Base-by-base conservation (phyloP, 2,329 filamentous ascomycete genomes). In the Aschersonia sp. region DNA sequence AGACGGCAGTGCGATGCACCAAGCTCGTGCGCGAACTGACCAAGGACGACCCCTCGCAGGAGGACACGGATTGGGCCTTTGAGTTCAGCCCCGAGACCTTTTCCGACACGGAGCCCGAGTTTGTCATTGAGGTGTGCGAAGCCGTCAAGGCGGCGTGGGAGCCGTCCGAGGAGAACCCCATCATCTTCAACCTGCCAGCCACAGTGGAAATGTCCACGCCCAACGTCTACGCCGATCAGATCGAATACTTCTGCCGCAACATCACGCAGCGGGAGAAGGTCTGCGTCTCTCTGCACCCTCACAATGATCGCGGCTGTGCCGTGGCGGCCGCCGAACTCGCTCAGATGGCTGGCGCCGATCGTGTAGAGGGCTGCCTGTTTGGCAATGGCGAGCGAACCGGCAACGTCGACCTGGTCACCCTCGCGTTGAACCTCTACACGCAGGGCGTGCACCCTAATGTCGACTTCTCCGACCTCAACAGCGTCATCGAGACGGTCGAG, bases 151-250 rank as follows among this genome's bases (percentile, higher is more conserved):
- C 74, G 5, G 92, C 89, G 1, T 98, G 92, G 92, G 89, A 75
- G 52, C 91, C 92, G 1, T 80, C 78, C 0, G 79, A 72, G 40
- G 79, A 87, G 64, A 82, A 80, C 56, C 86, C 84, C 45, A 87
- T 98, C 65, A 94, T 98, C 62, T 92, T 98, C 75, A 97, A 97
- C 70, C 75, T 98, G 46, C 91, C 92, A 1, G 91, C 92, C 2
- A 98, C 92, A 0, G 91, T 97, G 38, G 92, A 98, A 69, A 82
- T 96, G 81, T 70, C 87, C 1, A 96, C 92, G 1, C 89, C 89
- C 35, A 98, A 98, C 62, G 78, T 96, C 45, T 98, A 92, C 63
- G 92, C 92, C 45, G 92, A 98, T 61, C 85, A 94, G 69, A 86
- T 98, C 52, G 92, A 98, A 64, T 94, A 87, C 69, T 98, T 98